Evolutionary conservation across 192 early-diverging fungal genomes (phyloP), one percentile per base, ranked within the genome.

Genomic region (Pilobolus umbonatus): DNA sequence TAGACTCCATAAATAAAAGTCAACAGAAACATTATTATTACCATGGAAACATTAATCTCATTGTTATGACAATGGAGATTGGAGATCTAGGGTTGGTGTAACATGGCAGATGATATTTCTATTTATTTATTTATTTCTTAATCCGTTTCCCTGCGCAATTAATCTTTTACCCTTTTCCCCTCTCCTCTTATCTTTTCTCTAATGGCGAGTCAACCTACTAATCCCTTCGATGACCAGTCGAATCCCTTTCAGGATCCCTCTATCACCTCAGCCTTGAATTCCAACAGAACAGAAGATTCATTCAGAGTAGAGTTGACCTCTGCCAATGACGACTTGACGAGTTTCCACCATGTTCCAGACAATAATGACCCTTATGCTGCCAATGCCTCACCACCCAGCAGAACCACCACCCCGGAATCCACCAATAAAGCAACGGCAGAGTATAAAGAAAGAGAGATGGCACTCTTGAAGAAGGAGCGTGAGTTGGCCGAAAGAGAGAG

Each of bases 401-500:
- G 52, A 19, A 47, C 46, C 0, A 46, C 44, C 2, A 35, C 19
- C 0, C 34, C 24, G 1, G 7, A 22, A 14, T 25, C 38, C 1
- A 39, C 34, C 26, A 52, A 35, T 8, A 58, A 24, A 14, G 39
- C 17, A 26, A 46, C 19, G 14, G 28, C 60, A 0, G 58, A 69
- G 17, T 26, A 74, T 12, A 66, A 73, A 32, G 74, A 75, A 21
- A 79, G 79, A 40, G 92, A 92, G 57, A 83, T 78, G 24, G 89
- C 88, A 53, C 76, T 91, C 43, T 73, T 78, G 45, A 78, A 82
- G 34, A 77, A 86, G 15, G 91, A 94, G 60, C 78, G 82, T 34
- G 88, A 84, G 26, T 77, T 94, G n/a, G 85, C 82, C 4, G 81
- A 79, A 0, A 78, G 92, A 29, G 92, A 94, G 65, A 76, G 79